These are phyloP conservation scores for Cladosporium austrohemisphaericum DNA, from an alignment of 2,329 filamentous ascomycete species.

Conservation along the genomic window DNA sequence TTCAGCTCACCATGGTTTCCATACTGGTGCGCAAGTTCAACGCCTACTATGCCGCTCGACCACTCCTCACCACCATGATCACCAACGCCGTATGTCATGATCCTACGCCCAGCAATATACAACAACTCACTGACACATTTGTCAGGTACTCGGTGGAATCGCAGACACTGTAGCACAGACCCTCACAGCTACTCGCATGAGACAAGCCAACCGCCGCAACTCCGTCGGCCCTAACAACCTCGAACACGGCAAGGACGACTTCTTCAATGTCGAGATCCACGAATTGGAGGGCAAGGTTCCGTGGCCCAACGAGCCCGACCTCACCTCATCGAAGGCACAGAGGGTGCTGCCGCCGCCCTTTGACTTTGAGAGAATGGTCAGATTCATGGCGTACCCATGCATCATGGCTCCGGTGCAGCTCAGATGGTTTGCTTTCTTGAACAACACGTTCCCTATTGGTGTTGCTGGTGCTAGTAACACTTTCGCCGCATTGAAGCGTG, in stretches of 20 bases:
- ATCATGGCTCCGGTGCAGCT: slow-evolving; percentile 94
- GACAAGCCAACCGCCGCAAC: slow-evolving; percentile 33
- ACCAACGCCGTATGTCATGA: slow-evolving; percentile 73
- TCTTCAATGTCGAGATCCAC: slow-evolving; percentile 80
- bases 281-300: slow-evolving; percentile 81
- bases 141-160: slow-evolving; percentile 79
- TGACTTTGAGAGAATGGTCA: slow-evolving; percentile 88
- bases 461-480: slow-evolving; percentile 57
- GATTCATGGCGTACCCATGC: slow-evolving; percentile 98
- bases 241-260: slow-evolving; percentile 60
- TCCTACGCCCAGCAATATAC: slow-evolving; percentile 6
- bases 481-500: slow-evolving; percentile 78
- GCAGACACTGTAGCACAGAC: slow-evolving; percentile 95
- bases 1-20: slow-evolving; percentile 83
- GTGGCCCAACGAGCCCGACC: slow-evolving; percentile 55
- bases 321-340: slow-evolving; percentile 55
- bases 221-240: slow-evolving; percentile 55
- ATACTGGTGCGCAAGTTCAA: slow-evolving; percentile 86
- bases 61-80: slow-evolving; percentile 98
- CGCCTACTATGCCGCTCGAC: slow-evolving; percentile 85
- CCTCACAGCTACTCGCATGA: slow-evolving; percentile 75
- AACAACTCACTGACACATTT: slow-evolving; percentile 7
- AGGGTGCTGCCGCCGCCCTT: slow-evolving; percentile 72
- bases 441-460: slow-evolving; percentile 65
- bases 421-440: slow-evolving; percentile 89